phyloP scores from a whole-genome alignment of 768 basidiomycete genomes.

The Amyloporia xantha region DNA sequence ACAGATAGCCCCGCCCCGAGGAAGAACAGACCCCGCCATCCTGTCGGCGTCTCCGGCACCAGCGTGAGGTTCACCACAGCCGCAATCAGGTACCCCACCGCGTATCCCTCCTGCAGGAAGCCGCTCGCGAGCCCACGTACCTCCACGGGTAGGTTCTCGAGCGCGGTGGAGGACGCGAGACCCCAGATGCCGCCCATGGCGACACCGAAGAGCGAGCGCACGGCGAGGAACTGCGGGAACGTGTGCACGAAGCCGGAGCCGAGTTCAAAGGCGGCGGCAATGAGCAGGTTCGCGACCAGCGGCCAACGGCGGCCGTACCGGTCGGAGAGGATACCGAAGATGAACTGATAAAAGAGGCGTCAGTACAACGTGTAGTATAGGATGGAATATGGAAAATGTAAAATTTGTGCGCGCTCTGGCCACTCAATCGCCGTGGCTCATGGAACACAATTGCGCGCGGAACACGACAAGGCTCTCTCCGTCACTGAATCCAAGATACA shows the following conservation, averaged over 20 bases:
- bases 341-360: conserved; percentile 27
- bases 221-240: conserved; percentile 71
- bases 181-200: conserved; percentile 93
- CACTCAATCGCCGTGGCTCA: too few relatives aligned
- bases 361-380: not conserved
- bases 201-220: conserved; percentile 79
- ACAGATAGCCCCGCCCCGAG: conserved; percentile 61
- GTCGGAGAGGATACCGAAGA: conserved; percentile 84
- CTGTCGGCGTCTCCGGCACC: conserved; percentile 28
- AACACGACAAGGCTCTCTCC: not conserved
- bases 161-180: conserved; percentile 68
- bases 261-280: conserved; percentile 69
- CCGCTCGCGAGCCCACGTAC: conserved; percentile 82
- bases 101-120: conserved; percentile 85
- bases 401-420: too few relatives aligned
- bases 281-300: conserved; percentile 64
- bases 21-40: conserved; percentile 83
- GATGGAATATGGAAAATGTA: too few relatives aligned
- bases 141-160: conserved; percentile 86
- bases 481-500: not conserved
- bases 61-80: conserved; percentile 75
- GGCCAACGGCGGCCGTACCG: conserved; percentile 95
- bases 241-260: conserved; percentile 77
- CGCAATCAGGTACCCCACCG: conserved; percentile 78
- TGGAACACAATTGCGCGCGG: not conserved